These are phyloP conservation scores for Sesbania bispinosa DNA, from an alignment of 306 rosid genomes.

Conservation along the genomic window DNA sequence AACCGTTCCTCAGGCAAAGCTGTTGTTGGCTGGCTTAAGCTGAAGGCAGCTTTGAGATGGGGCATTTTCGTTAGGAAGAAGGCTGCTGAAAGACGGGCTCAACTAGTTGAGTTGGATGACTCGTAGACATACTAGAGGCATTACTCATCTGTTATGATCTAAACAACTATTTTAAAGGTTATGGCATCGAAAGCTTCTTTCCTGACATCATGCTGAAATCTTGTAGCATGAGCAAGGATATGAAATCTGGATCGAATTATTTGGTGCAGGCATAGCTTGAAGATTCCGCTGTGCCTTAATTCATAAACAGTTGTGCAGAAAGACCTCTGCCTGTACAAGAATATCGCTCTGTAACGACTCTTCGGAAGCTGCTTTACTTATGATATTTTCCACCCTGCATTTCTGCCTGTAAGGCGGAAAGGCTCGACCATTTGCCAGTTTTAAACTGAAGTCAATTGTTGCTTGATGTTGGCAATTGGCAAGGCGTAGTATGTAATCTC, in stretches of 20 bases:
- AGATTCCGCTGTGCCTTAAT: constrained; percentile 17
- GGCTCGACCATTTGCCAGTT: background rate
- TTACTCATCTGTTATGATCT: constrained; percentile 27
- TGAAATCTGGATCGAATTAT: constrained; percentile 9
- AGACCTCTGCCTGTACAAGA: constrained; percentile 26
- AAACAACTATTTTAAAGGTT: constrained; percentile 4
- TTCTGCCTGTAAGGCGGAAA: constrained; percentile 12
- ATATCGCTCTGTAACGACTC: constrained; percentile 18
- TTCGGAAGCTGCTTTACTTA: constrained; percentile 4
- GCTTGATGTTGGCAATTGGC: constrained; percentile 5
- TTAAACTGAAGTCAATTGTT: constrained; percentile 13
- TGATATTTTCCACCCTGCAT: constrained; percentile 23
- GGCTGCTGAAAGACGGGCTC: constrained; percentile 94
- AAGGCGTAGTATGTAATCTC: background rate
- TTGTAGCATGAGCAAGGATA: constrained; percentile 22
- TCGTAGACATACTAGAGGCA: constrained; percentile 37
- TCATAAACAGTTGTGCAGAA: constrained; percentile 16
- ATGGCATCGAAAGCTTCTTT: constrained; percentile 11
- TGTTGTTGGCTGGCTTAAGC: constrained; percentile 93
- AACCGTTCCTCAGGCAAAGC: constrained; percentile 81
- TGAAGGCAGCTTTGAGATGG: constrained; percentile 94
- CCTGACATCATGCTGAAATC: constrained; percentile 28
- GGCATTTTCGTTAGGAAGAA: constrained; percentile 75
- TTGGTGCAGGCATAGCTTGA: constrained; percentile 13
- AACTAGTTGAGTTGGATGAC: constrained; percentile 83